Evolutionary conservation across 2,329 filamentous ascomycete genomes (phyloP).

Genomic region (Pseudocercospora cruenta): DNA sequence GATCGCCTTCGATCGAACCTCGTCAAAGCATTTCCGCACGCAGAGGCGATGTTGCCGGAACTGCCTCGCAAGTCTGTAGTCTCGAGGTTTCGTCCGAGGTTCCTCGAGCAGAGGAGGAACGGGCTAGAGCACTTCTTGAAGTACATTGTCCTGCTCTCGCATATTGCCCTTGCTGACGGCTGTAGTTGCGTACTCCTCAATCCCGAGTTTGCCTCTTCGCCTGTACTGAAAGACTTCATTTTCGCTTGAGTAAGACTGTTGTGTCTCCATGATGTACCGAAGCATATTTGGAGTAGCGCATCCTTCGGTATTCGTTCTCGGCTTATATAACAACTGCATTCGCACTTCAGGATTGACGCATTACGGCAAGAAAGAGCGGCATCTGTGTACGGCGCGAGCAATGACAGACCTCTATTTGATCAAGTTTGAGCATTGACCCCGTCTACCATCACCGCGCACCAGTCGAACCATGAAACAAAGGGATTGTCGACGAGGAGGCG

Average conservation of each 20-base stretch:
- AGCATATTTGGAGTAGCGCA: too few relatives aligned
- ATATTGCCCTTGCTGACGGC: slow-evolving; percentile 7
- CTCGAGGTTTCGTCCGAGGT: slow-evolving; percentile 75
- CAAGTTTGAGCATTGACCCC: too few relatives aligned
- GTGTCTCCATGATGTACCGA: too few relatives aligned
- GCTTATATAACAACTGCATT: background rate
- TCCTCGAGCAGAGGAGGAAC: slow-evolving; percentile 80
- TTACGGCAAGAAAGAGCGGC: background rate
- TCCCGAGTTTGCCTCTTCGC: slow-evolving; percentile 90
- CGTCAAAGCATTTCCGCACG: slow-evolving; percentile 78
- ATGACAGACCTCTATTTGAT: too few relatives aligned
- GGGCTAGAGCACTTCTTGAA: slow-evolving; percentile 93
- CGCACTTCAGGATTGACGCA: background rate
- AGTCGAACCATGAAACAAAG: too few relatives aligned
- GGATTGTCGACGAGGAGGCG: too few relatives aligned
- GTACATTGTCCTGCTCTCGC: slow-evolving; percentile 50
- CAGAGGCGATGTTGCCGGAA: slow-evolving; percentile 81
- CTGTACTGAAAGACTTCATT: slow-evolving; percentile 86
- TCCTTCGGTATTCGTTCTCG: background rate
- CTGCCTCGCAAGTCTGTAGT: slow-evolving; percentile 90
- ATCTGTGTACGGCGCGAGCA: too few relatives aligned
- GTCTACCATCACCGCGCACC: too few relatives aligned
- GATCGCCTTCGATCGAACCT: slow-evolving; percentile 77
- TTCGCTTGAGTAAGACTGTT: slow-evolving; percentile 49
- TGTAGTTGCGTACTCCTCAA: slow-evolving; percentile 84